phyloP scores from a whole-genome alignment of 495 filamentous ascomycete species.

The Penicillium flavigenum region DNA sequence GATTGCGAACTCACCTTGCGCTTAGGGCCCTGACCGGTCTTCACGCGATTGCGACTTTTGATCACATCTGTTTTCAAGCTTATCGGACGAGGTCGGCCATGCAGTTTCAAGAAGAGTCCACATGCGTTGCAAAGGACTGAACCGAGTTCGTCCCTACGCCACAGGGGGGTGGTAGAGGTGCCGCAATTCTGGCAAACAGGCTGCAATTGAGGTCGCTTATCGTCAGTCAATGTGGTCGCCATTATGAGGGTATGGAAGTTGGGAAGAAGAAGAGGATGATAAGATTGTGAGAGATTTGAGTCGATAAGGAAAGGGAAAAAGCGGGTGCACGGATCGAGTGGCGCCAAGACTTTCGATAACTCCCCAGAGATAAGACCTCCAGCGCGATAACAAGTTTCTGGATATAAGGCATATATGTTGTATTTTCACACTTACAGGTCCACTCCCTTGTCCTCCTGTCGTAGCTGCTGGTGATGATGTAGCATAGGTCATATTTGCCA shows the following conservation, averaged over 20 bases:
- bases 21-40: slow-evolving; percentile 82
- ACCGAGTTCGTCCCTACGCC: slow-evolving; percentile 93
- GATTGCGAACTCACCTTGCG: slow-evolving; percentile 68
- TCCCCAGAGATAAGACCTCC: slow-evolving; percentile 15
- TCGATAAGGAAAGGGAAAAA: slow-evolving; percentile 43
- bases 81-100: slow-evolving; percentile 88
- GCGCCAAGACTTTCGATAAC: slow-evolving; percentile 35
- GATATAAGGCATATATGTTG: slow-evolving; percentile 10
- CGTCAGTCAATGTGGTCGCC: slow-evolving; percentile 58
- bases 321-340: slow-evolving; percentile 36
- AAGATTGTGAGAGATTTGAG: slow-evolving; percentile 54
- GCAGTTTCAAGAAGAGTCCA: slow-evolving; percentile 94
- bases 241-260: slow-evolving; percentile 40
- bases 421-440: slow-evolving; percentile 54
- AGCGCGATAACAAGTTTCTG: slow-evolving; percentile 5
- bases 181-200: slow-evolving; percentile 96
- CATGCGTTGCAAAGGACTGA: slow-evolving; percentile 99
- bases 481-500: slow-evolving; percentile 59
- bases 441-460: slow-evolving; percentile 63
- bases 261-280: slow-evolving; percentile 38
- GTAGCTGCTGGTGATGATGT: slow-evolving; percentile 68
- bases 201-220: slow-evolving; percentile 65
- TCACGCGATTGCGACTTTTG: slow-evolving; percentile 97
- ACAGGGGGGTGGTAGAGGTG: slow-evolving; percentile 93
- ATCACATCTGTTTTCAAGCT: slow-evolving; percentile 99